Evolutionary conservation across 192 early-diverging fungal species (phyloP).

Genomic region (Spizellomyces sp.): DNA sequence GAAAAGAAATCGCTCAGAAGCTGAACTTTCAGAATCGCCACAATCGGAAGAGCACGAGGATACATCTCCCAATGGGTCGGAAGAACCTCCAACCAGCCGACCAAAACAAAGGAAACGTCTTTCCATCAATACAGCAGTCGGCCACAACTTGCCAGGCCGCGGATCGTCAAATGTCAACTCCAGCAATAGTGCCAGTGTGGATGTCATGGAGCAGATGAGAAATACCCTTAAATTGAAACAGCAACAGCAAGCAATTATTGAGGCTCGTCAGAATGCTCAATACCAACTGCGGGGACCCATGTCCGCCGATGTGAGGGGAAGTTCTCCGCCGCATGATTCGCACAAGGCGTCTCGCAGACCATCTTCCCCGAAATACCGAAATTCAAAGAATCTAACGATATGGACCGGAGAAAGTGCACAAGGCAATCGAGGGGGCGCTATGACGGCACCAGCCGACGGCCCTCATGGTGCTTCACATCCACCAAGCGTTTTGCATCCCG

Average conservation of each 20-base stretch:
- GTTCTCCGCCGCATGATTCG: constrained; percentile 12
- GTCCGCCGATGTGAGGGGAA: constrained; percentile 9
- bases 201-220: constrained; percentile 58
- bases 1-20: constrained; percentile 22
- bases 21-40: constrained; percentile 23
- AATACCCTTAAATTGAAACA: constrained; percentile 57
- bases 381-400: constrained; percentile 16
- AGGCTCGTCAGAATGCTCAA: constrained; percentile 47
- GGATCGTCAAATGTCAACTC: neutral
- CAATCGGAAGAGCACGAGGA: neutral
- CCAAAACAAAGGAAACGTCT: constrained; percentile 28
- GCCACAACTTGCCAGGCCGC: constrained; percentile 12
- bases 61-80: constrained; percentile 10
- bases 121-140: constrained; percentile 34
- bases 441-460: constrained; percentile 18
- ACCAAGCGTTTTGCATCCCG: constrained; percentile 21
- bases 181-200: constrained; percentile 20
- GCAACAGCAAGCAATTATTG: constrained; percentile 68
- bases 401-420: constrained; percentile 16
- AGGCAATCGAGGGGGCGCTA: constrained; percentile 6
- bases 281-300: constrained; percentile 24
- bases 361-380: constrained; percentile 13
- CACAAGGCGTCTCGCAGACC: constrained; percentile 35
- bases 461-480: constrained; percentile 11
- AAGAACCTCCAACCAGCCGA: constrained; percentile 6